A percentile compares a stretch with the other conserved stretches of the same genome.
These are phyloP conservation scores for Quercus suber DNA, from an alignment of 306 rosid genomes.

Conservation along the genomic window DNA sequence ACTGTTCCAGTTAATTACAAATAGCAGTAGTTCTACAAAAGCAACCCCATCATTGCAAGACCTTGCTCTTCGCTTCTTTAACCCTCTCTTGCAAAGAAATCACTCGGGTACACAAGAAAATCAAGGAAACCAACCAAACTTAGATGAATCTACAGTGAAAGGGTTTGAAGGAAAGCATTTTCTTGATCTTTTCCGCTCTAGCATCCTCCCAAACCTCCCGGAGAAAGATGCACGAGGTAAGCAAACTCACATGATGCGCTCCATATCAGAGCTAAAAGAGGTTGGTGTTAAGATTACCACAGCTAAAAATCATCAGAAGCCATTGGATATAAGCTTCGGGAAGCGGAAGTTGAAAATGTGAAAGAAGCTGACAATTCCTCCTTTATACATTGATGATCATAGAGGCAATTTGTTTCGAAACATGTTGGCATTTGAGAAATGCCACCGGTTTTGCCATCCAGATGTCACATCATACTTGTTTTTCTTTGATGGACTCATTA, in stretches of 20 bases:
- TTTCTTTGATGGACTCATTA: slow-evolving; percentile 44
- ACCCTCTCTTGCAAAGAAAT: slow-evolving; percentile 25
- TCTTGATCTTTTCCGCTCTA: slow-evolving; percentile 36
- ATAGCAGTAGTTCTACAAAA: neutral
- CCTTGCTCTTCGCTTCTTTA: slow-evolving; percentile 33
- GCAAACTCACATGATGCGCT: slow-evolving; percentile 21
- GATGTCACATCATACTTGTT: slow-evolving; percentile 44
- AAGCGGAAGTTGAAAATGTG: neutral
- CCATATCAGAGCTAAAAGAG: slow-evolving; percentile 27
- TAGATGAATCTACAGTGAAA: no score
- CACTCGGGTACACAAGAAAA: neutral
- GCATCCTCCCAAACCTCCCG: slow-evolving; percentile 8
- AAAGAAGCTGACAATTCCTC: slow-evolving; percentile 27
- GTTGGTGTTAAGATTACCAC: slow-evolving; percentile 37
- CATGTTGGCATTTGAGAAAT: slow-evolving; percentile 46
- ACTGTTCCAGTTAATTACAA: slow-evolving; percentile 24
- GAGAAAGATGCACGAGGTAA: neutral
- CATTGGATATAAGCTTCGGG: slow-evolving; percentile 28
- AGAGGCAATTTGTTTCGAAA: slow-evolving; percentile 44
- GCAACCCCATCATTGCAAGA: neutral
- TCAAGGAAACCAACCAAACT: neutral
- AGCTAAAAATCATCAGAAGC: neutral
- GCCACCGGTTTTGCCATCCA: slow-evolving; percentile 33
- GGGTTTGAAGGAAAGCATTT: slow-evolving; percentile 14
- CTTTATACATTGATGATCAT: slow-evolving; percentile 32